These are phyloP conservation scores for Spinellus fusiger DNA, from an alignment of 192 early-diverging fungal genomes.

Conservation along the genomic window DNA sequence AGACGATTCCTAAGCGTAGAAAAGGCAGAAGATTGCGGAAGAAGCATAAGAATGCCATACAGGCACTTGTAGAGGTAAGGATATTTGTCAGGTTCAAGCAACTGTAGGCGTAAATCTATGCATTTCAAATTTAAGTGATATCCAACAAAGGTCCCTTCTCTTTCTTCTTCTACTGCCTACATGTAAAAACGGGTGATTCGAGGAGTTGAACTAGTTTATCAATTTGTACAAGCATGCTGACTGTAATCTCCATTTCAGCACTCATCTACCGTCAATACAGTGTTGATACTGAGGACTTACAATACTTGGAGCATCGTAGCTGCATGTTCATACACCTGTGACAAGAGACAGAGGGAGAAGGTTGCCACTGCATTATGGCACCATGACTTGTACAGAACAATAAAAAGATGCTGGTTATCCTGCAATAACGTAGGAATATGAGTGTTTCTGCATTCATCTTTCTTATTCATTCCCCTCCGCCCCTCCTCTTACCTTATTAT, in stretches of 20 bases:
- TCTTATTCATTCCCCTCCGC: background rate
- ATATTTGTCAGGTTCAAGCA: slow-evolving; percentile 85
- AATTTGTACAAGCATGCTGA: slow-evolving; percentile 88
- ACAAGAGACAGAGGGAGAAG: slow-evolving; percentile 87
- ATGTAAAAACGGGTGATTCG: slow-evolving; percentile 97
- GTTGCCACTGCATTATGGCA: slow-evolving; percentile 93
- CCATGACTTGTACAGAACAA: slow-evolving; percentile 86
- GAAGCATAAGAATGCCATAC: slow-evolving; percentile 95
- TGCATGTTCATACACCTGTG: slow-evolving; percentile 93
- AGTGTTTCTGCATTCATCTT: background rate
- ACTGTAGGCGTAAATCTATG: slow-evolving; percentile 77
- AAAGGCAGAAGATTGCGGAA: slow-evolving; percentile 96
- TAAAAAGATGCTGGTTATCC: slow-evolving; percentile 81
- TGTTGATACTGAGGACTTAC: slow-evolving; percentile 30
- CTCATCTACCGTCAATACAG: slow-evolving; percentile 14
- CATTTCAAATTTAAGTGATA: background rate
- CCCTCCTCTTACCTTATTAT: slow-evolving; percentile 41
- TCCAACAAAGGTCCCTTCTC: background rate
- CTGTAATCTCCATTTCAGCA: slow-evolving; percentile 90
- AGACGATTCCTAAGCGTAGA: slow-evolving; percentile 88
- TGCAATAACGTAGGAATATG: slow-evolving; percentile 2
- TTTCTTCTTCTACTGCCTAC: slow-evolving; percentile 20
- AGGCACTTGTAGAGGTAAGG: slow-evolving; percentile 87
- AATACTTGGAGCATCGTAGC: slow-evolving; percentile 74
- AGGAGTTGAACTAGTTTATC: slow-evolving; percentile 97